Evolutionary conservation across 2,329 filamentous ascomycete species (phyloP).

Genomic region (Calcarisporium arbuscula): DNA sequence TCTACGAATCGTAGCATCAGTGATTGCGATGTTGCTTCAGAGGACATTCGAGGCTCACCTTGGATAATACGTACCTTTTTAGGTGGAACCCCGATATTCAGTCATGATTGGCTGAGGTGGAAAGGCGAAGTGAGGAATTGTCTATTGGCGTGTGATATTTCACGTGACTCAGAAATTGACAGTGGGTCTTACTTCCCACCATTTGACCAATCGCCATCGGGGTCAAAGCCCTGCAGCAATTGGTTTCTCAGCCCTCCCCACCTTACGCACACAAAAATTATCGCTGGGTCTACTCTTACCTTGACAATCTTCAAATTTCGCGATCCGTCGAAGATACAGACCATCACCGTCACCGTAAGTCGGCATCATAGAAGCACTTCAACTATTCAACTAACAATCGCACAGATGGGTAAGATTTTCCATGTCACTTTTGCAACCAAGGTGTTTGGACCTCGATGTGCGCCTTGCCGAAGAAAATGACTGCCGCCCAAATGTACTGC

Average conservation of each 20-base stretch:
- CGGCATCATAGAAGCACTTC: slow-evolving; percentile 24
- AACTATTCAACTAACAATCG: slow-evolving; percentile 32
- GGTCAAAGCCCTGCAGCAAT: slow-evolving; percentile 30
- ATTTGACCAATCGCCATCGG: slow-evolving; percentile 26
- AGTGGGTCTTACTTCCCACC: slow-evolving; percentile 11
- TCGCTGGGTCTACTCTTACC: slow-evolving; percentile 29
- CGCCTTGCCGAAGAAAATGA: no score
- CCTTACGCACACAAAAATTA: slow-evolving; percentile 36
- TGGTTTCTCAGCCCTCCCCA: slow-evolving; percentile 31
- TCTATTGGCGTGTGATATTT: slow-evolving; percentile 2
- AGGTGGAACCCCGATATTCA: no score
- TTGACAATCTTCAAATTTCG: slow-evolving; percentile 34
- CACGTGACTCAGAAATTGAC: slow-evolving; percentile 15
- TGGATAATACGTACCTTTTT: no score
- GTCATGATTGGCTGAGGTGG: no score
- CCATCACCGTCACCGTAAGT: slow-evolving; percentile 47
- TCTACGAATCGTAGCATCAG: slow-evolving; percentile 6
- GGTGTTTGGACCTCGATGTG: no score
- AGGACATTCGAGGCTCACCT: not conserved
- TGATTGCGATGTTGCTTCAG: not conserved
- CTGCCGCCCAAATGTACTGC: no score
- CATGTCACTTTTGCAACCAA: slow-evolving; percentile 14
- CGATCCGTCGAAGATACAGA: slow-evolving; percentile 37
- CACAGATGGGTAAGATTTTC: slow-evolving; percentile 55
- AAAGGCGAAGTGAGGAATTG: no score